Percentiles rank a stretch among this genome's conserved stretches.
phyloP scores from a whole-genome alignment of 2,329 filamentous ascomycete species.

The Tolypocladium ovalisporum region DNA sequence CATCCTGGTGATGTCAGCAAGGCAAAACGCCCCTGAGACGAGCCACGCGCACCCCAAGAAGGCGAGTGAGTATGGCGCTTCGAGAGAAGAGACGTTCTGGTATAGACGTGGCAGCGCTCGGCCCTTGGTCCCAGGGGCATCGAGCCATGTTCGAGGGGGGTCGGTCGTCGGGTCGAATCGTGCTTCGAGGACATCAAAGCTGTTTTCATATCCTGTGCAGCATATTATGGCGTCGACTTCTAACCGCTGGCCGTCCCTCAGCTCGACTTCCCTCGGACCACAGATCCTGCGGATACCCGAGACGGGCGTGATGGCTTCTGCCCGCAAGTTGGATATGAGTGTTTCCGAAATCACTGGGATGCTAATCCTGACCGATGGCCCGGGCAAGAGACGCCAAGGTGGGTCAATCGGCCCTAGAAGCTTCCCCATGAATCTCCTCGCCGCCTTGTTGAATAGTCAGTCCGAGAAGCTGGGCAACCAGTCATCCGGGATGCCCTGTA shows the following conservation, averaged over 20 bases:
- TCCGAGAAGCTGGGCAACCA: background rate
- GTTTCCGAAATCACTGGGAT: background rate
- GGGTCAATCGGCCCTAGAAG: background rate
- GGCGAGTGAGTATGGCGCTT: conserved; percentile 25
- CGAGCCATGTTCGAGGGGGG: background rate
- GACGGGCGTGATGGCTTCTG: background rate
- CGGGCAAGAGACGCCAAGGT: background rate
- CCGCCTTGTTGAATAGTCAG: background rate
- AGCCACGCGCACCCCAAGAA: conserved; percentile 17
- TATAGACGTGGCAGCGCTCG: background rate
- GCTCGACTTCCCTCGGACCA: background rate
- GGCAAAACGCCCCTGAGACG: conserved; percentile 12
- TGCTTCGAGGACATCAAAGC: background rate
- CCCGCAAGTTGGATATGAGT: background rate
- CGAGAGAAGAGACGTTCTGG: background rate
- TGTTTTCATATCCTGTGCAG: background rate
- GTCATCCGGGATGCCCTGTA: background rate
- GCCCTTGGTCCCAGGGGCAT: background rate
- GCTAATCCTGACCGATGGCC: background rate
- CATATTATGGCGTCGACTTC: background rate
- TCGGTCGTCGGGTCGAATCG: background rate
- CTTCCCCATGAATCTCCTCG: background rate
- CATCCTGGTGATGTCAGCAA: conserved; percentile 20
- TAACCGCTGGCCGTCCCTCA: background rate
- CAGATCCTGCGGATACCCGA: background rate